phyloP scores from a whole-genome alignment of 768 basidiomycete genomes.

The Cubamyces sp. region DNA sequence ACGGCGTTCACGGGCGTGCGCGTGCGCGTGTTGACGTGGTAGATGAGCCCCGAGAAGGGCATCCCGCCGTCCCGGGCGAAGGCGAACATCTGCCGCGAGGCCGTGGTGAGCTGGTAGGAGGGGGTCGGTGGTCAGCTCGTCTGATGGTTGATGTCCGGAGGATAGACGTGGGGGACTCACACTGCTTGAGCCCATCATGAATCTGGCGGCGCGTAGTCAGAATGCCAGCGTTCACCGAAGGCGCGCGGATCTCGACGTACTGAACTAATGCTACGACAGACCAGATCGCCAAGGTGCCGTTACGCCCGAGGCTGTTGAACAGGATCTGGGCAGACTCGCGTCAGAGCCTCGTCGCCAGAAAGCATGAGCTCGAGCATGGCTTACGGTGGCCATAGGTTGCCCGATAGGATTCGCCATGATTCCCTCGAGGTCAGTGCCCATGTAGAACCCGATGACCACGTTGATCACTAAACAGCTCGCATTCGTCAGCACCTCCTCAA shows the following conservation, averaged over 20 bases:
- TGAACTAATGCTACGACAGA: slow-evolving; percentile 39
- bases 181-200: slow-evolving; percentile 44
- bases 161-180: slow-evolving; percentile 33
- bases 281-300: slow-evolving; percentile 42
- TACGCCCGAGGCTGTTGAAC: slow-evolving; percentile 40
- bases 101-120: slow-evolving; percentile 41
- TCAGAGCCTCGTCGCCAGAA: too few relatives aligned
- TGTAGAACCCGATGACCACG: slow-evolving; percentile 62
- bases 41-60: slow-evolving; percentile 64
- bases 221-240: slow-evolving; percentile 58
- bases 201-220: too few relatives aligned
- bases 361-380: slow-evolving; percentile 22
- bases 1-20: slow-evolving; percentile 62
- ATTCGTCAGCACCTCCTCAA: too few relatives aligned
- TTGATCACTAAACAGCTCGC: slow-evolving; percentile 44
- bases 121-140: slow-evolving; percentile 26
- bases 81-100: slow-evolving; percentile 68
- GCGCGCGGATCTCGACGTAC: slow-evolving; percentile 41
- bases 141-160: too few relatives aligned
- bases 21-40: slow-evolving; percentile 56
- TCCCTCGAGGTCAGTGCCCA: slow-evolving; percentile 50
- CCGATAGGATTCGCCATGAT: slow-evolving; percentile 48
- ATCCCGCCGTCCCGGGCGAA: slow-evolving; percentile 71
- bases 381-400: slow-evolving; percentile 60
- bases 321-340: slow-evolving; percentile 24